These are phyloP conservation scores for Eucalyptus sp. DNA, from an alignment of 345 rosid species.

Conservation along the genomic window DNA sequence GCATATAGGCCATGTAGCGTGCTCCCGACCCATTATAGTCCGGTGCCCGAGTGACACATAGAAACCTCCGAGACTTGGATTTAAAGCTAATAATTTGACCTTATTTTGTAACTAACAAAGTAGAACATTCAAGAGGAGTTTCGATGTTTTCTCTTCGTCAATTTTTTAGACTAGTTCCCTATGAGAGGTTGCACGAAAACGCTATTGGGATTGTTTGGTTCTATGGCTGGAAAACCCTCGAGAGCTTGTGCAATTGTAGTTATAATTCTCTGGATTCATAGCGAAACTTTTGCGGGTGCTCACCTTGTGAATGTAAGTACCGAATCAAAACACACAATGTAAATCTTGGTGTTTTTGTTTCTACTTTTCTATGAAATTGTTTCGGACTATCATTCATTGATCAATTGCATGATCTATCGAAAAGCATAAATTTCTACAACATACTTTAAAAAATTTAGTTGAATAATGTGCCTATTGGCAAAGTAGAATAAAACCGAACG, in stretches of 20 bases:
- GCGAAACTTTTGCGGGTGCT: rapidly evolving
- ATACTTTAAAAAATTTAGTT: rapidly evolving
- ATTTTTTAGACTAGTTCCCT: too few relatives aligned
- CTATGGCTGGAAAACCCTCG: rapidly evolving
- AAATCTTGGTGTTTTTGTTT: neutral
- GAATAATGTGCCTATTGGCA: neutral
- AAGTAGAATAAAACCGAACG: neutral
- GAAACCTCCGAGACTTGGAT: neutral
- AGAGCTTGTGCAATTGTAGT: neutral
- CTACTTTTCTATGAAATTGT: neutral
- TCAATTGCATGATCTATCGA: rapidly evolving
- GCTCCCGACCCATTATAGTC: rapidly evolving
- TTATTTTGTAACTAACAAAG: rapidly evolving
- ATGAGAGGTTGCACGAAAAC: rapidly evolving
- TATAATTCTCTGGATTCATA: rapidly evolving
- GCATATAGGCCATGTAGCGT: neutral
- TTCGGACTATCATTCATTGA: rapidly evolving
- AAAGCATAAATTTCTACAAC: rapidly evolving
- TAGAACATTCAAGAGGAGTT: neutral
- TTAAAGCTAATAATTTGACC: neutral
- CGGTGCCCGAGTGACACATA: neutral
- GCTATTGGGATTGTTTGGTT: rapidly evolving
- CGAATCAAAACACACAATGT: rapidly evolving
- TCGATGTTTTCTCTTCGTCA: neutral
- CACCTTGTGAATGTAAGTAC: neutral